Evolutionary conservation across 2,329 filamentous ascomycete genomes (phyloP).

Genomic region (Fusarium zealandicum): DNA sequence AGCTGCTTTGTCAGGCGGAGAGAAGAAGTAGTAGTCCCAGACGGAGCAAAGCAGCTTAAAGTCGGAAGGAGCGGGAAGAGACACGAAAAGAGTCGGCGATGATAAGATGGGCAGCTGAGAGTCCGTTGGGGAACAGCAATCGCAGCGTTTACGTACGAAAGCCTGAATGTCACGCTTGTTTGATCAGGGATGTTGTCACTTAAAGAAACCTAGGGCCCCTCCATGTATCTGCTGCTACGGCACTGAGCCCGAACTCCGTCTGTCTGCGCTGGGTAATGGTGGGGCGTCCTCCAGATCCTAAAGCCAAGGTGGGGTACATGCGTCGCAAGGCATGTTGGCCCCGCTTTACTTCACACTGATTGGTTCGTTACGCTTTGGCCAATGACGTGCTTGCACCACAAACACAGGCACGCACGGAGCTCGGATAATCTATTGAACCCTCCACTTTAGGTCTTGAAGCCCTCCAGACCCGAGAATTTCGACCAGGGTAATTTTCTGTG

Average conservation of each 20-base stretch:
- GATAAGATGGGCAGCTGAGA: not conserved
- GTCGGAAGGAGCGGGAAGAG: conserved; percentile 1
- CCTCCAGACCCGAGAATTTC: conserved; percentile 47
- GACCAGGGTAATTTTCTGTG: conserved; percentile 50
- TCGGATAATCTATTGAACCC: conserved; percentile 45
- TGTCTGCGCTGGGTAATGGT: conserved; percentile 13
- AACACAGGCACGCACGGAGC: conserved; percentile 39
- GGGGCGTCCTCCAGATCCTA: conserved; percentile 21
- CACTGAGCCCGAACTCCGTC: conserved; percentile 14
- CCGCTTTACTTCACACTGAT: conserved; percentile 13
- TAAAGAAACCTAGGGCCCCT: conserved; percentile 16
- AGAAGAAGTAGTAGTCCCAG: not conserved
- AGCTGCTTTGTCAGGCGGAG: conserved; percentile 9
- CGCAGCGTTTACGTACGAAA: conserved; percentile 17
- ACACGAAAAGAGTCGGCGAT: not conserved
- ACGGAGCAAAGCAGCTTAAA: not conserved
- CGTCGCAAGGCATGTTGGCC: conserved; percentile 11
- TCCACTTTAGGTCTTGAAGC: conserved; percentile 51
- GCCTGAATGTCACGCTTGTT: conserved; percentile 13
- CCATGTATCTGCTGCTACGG: conserved; percentile 6
- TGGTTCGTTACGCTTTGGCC: conserved; percentile 16
- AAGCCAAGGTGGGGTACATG: conserved; percentile 34
- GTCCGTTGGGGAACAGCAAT: conserved; percentile 6
- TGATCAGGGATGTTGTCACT: conserved; percentile 31
- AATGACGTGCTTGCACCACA: conserved; percentile 24